Percentiles rank a stretch among this genome's conserved stretches.
Evolutionary conservation across 2,329 filamentous ascomycete species (phyloP).

Genomic region (Sporothrix dimorphospora): DNA sequence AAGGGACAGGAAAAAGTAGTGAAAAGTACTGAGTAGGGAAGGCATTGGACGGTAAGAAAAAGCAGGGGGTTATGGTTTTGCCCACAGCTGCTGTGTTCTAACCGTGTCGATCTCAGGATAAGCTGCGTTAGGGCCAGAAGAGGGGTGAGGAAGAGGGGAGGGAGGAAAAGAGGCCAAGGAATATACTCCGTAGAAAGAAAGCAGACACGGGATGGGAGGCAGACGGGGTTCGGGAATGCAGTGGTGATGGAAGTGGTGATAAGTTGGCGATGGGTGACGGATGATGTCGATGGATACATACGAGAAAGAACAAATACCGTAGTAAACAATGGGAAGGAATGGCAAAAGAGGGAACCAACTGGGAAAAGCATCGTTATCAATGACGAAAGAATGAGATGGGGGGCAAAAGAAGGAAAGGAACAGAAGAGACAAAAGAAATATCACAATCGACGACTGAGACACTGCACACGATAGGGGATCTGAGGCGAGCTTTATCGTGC

Average conservation of each 20-base stretch:
- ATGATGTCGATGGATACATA: neutral
- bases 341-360: neutral
- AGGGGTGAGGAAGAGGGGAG: neutral
- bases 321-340: neutral
- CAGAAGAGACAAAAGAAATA: neutral
- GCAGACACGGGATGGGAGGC: neutral
- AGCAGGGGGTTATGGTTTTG: neutral
- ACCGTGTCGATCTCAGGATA: conserved; percentile 17
- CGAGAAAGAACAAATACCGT: neutral
- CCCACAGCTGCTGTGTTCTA: neutral
- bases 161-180: neutral
- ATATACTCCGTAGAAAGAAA: too few species aligned
- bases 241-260: neutral
- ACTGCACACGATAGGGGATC: neutral
- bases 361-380: neutral
- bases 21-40: neutral
- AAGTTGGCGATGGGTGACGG: neutral
- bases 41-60: neutral
- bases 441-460: neutral
- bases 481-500: neutral
- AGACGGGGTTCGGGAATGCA: neutral
- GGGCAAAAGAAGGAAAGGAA: neutral
- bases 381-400: neutral
- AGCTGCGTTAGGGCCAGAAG: neutral
- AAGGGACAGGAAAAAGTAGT: neutral